Base-by-base conservation (phyloP, 306 rosid genomes). In the Elaeagnus macrophylla region DNA sequence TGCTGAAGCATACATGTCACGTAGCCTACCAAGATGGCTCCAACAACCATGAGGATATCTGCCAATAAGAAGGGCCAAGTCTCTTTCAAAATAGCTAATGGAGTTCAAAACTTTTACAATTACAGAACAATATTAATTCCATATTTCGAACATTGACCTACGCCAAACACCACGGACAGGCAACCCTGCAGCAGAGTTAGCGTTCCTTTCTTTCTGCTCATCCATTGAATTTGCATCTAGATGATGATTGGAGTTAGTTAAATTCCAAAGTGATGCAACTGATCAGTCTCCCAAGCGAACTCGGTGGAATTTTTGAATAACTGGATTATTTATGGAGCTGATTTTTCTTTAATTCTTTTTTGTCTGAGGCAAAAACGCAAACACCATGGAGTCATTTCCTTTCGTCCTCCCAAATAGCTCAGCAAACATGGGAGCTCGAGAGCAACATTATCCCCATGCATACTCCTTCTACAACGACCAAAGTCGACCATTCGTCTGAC, bases 151-250 rank as follows among this genome's bases (percentile, higher is more conserved):
- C n/a, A n/a, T n/a, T 80, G 78, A 35, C 73, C 87, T 19, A 61
- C 78, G 71, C 99, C 99, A 91, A 43, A 91, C 99, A 54, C 96
- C 96, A 17, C 79, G 80, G 7, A 75, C 89, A 38, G 96, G 95
- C 56, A 73, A 68, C 53, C 79, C 93, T 61, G 80, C 86, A 9
- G 63, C 15, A 12, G 71, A 50, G 64, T 77, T 59, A 37, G 51
- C 50, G 61, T 61, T 60, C 17, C 59, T 80, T 57, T 77, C 74
- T 39, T 32, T 11, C 12, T 48, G 56, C 42, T 32, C 64, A 10
- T 72, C 66, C 3, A 48, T 45, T 51, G 64, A 53, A 54, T 71
- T 79, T 0, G 57, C 32, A 68, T 76, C 81, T 15, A 78, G 17
- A n/a, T 61, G 75, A 2, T 51, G n/a, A 55, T 65, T 61, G 32